phyloP scores from a whole-genome alignment of 441 rosid genomes.

The Mallotus repandus region DNA sequence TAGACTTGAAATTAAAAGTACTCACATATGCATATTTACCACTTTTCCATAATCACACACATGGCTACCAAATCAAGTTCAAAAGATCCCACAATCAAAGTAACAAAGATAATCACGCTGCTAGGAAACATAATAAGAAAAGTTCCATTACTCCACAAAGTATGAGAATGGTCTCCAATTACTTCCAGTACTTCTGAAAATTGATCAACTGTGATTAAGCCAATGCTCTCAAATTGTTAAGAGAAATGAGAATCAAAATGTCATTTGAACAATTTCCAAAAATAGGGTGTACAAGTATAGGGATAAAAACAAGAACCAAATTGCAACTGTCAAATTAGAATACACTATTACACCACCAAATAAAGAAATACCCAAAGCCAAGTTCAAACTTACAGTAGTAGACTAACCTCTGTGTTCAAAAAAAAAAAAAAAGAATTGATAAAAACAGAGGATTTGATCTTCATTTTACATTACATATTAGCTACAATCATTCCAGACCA shows the following conservation, averaged over 20 bases:
- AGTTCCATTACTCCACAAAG: background rate
- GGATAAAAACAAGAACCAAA: background rate
- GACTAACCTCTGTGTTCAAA: background rate
- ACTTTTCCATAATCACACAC: background rate
- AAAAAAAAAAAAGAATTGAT: background rate
- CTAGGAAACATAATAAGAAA: background rate
- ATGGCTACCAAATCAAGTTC: background rate
- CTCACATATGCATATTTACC: background rate
- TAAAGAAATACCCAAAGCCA: background rate
- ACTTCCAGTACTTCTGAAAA: background rate
- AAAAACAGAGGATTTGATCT: background rate
- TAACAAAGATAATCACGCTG: background rate
- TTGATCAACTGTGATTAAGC: background rate
- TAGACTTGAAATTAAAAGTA: background rate
- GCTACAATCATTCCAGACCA: background rate
- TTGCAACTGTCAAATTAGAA: background rate
- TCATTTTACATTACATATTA: background rate
- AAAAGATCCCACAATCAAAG: background rate
- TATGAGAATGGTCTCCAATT: background rate
- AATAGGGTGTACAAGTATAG: background rate
- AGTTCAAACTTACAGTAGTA: background rate
- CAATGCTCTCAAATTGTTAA: background rate
- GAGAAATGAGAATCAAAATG: background rate
- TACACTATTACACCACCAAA: background rate
- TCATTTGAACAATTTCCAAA: background rate